phyloP scores from a whole-genome alignment of 2,329 filamentous ascomycete genomes.

The Aspergillus sojae region DNA sequence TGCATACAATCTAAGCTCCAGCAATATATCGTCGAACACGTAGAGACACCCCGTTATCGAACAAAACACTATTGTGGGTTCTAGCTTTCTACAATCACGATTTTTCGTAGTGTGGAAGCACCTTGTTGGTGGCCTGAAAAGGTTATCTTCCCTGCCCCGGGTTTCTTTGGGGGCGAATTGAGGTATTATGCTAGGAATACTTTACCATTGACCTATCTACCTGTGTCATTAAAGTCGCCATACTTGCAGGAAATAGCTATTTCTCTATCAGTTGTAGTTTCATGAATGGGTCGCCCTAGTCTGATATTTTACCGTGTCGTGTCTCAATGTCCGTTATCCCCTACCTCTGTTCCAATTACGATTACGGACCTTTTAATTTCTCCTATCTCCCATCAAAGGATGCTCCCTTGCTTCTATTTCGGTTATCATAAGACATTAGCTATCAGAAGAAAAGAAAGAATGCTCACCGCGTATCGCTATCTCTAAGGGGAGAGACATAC shows the following conservation, averaged over 20 bases:
- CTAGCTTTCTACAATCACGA: neutral
- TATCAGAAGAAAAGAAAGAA: neutral
- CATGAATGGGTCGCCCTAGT: neutral
- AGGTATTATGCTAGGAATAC: neutral
- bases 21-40: neutral
- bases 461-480: neutral
- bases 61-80: neutral
- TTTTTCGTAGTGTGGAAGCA: neutral
- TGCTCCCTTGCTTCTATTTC: neutral
- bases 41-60: neutral
- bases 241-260: neutral
- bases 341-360: neutral
- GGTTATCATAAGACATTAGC: neutral
- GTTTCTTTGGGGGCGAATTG: neutral
- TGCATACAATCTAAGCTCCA: neutral
- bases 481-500: neutral
- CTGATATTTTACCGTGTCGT: neutral
- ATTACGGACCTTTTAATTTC: neutral
- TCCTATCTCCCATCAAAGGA: neutral
- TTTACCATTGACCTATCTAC: neutral
- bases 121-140: neutral
- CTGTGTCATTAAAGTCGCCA: neutral
- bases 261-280: neutral
- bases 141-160: neutral
- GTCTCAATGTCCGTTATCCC: neutral